Percentiles rank a stretch among this genome's conserved stretches.
phyloP scores from a whole-genome alignment of 2,329 filamentous ascomycete genomes.

The Cercospora zeae-maydis region DNA sequence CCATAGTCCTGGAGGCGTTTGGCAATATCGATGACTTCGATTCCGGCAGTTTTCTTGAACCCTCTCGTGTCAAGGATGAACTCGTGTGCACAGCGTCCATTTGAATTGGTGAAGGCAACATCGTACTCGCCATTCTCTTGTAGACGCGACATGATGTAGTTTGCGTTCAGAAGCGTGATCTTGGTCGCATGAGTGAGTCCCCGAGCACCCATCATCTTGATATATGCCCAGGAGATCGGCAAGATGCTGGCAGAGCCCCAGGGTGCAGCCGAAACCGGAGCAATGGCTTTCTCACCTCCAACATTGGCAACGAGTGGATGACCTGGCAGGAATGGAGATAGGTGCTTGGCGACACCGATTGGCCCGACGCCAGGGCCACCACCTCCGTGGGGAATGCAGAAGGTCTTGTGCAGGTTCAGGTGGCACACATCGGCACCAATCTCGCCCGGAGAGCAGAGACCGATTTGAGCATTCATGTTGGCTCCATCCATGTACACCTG shows the following conservation, averaged over 20 bases:
- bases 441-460: conserved; percentile 87
- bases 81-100: conserved; percentile 89
- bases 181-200: conserved; percentile 87
- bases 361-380: conserved; percentile 91
- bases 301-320: conserved; percentile 59
- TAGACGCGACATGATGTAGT: conserved; percentile 89
- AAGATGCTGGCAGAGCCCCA: conserved; percentile 89
- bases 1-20: conserved; percentile 97
- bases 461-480: conserved; percentile 98
- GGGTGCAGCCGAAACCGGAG: conserved; percentile 74
- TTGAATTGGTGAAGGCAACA: conserved; percentile 88
- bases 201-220: conserved; percentile 82
- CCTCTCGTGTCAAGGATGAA: conserved; percentile 88
- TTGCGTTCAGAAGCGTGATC: conserved; percentile 90
- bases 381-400: conserved; percentile 95
- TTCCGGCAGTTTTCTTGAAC: conserved; percentile 76
- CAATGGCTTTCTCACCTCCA: conserved; percentile 57
- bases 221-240: conserved; percentile 92
- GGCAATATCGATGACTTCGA: conserved; percentile 92
- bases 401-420: conserved; percentile 96
- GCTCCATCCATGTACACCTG: conserved; percentile 99
- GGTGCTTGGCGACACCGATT: conserved; percentile 82
- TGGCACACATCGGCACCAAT: conserved; percentile 97
- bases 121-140: conserved; percentile 69
- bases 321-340: conserved; percentile 71